Base-by-base conservation (phyloP, 805 yeast genomes). In the Tetrapisispora namnaoensis region DNA sequence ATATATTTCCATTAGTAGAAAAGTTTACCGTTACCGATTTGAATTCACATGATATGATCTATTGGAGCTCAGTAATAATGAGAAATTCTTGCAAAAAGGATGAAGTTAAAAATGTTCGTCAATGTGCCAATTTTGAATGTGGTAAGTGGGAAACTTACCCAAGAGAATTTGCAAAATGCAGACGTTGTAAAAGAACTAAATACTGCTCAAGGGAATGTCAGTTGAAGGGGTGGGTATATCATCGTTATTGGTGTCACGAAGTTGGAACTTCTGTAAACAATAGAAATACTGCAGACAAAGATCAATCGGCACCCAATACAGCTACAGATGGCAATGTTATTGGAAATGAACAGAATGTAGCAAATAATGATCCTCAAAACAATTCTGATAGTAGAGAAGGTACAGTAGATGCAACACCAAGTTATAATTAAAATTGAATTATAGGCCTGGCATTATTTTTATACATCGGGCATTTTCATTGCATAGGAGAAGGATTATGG, bases 1-100 rank as follows among this genome's bases (percentile, higher is more conserved):
- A 91, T 62, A 69, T 91, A 27, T 91, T 93, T 69, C 96, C 95
- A 10, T 68, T 91, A 55, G 97, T 91, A 37, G 99, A 91, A 65
- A 82, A 86, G 64, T 91, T 87, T 63, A 91, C 98, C 0, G 77
- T 79, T 18, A 74, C 75, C 48, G 72, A 76, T 47, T 69, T 73
- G 43, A 78, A 83, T 55, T 79, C 87, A 3, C 78, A 82, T 40
- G 96, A 90, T 56, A 80, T 89, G 73, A 83, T 85, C 56, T 89
- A 90, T 66, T 91, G 99, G 99, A 87, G 97, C 2, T 93, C 96
- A 3, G 95, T 91, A n/a, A 88, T 90, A 37, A 93, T 93, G 90
- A 75, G 98, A 48, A 93, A 93, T 65, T 89, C 96, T 1, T 91
- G 96, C 63, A 77, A 97, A 49, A 82, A 90, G 59, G 93, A 91